Evolutionary conservation across 441 rosid genomes (phyloP).

Genomic region (Populus trichocarpa): DNA sequence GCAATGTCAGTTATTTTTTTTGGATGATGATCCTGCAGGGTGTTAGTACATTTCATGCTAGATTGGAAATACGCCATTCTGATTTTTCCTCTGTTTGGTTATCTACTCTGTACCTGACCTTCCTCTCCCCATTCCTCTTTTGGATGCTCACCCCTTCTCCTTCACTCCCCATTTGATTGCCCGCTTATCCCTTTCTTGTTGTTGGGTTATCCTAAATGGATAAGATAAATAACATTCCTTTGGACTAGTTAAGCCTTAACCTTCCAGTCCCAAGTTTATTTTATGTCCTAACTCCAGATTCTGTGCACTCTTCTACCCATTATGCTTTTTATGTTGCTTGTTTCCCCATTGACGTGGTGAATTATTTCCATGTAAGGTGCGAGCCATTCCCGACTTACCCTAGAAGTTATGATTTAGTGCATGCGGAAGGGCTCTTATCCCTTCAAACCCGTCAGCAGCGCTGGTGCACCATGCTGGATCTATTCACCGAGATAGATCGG

Average conservation of each 20-base stretch:
- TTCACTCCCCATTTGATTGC: background rate
- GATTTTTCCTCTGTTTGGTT: background rate
- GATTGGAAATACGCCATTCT: background rate
- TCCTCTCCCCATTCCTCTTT: background rate
- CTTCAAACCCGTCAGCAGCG: conserved; percentile 49
- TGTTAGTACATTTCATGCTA: background rate
- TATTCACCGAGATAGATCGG: conserved; percentile 83
- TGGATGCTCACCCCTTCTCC: background rate
- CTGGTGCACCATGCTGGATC: conserved; percentile 54
- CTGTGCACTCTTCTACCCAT: background rate
- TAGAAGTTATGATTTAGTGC: conserved; percentile 93
- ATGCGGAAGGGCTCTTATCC: conserved; percentile 75
- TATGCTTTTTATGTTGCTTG: background rate
- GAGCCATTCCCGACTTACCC: conserved; percentile 96
- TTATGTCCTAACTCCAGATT: background rate
- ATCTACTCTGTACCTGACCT: background rate
- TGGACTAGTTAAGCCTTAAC: background rate
- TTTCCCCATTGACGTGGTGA: background rate
- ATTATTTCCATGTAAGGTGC: conserved; percentile 57
- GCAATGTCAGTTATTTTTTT: background rate
- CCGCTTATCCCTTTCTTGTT: background rate
- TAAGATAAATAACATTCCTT: background rate
- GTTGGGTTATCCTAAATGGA: background rate
- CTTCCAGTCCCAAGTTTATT: background rate
- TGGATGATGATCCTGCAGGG: background rate